Percentiles rank a stretch among this genome's conserved stretches.
These are phyloP conservation scores for Liriodendron chinense DNA, from an alignment of 164 flowering plant genomes.

Conservation along the genomic window DNA sequence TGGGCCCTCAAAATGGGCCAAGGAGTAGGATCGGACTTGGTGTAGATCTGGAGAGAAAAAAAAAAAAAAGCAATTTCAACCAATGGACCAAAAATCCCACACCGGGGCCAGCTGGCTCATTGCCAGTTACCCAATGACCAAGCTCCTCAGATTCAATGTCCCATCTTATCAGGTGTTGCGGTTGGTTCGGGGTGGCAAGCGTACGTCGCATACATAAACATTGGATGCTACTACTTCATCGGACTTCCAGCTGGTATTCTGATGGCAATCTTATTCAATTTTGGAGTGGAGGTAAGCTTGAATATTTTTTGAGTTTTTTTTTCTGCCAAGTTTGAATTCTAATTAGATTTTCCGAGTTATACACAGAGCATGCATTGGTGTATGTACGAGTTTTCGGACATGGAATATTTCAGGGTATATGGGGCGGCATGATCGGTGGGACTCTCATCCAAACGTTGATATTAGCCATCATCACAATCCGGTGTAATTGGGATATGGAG, in stretches of 20 bases:
- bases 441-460: conserved; percentile 64
- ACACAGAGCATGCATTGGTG: background rate
- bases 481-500: conserved; percentile 77
- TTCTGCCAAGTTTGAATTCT: background rate
- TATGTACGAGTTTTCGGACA: background rate
- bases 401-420: conserved; percentile 45
- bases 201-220: background rate
- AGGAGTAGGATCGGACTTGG: no score
- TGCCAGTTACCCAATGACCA: no score
- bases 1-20: no score
- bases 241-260: background rate
- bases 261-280: background rate
- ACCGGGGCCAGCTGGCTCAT: no score
- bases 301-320: background rate
- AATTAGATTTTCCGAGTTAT: no score
- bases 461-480: conserved; percentile 38
- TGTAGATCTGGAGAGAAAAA: no score
- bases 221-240: background rate
- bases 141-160: no score
- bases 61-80: no score
- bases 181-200: background rate
- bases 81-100: no score
- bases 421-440: conserved; percentile 86
- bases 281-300: background rate
- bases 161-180: background rate